Evolutionary conservation across 2,329 filamentous ascomycete species (phyloP).

Genomic region (Neurospora sp.): DNA sequence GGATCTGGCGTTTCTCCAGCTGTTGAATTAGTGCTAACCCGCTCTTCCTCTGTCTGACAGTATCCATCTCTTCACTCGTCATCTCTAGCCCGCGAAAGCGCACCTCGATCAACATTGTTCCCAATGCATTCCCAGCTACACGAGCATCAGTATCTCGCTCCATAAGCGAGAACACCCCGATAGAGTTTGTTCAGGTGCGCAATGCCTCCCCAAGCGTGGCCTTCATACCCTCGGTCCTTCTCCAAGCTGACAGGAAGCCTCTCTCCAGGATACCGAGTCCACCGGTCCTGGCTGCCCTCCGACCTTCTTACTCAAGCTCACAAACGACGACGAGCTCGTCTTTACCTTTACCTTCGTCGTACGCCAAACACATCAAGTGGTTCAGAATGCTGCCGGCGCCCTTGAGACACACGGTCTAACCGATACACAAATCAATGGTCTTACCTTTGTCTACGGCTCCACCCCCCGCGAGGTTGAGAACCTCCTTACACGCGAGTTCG

Average conservation of each 20-base stretch:
- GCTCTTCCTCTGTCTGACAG: slow-evolving; percentile 34
- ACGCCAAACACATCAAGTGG: slow-evolving; percentile 34
- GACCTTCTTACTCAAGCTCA: slow-evolving; percentile 74
- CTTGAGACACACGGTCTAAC: slow-evolving; percentile 38
- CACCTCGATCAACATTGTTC: slow-evolving; percentile 64
- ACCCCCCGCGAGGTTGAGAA: slow-evolving; percentile 84
- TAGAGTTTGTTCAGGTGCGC: slow-evolving; percentile 85
- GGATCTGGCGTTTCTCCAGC: neutral
- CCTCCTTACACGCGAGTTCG: slow-evolving; percentile 87
- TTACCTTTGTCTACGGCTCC: slow-evolving; percentile 88
- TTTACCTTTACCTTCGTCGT: slow-evolving; percentile 91
- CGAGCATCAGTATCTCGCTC: slow-evolving; percentile 66
- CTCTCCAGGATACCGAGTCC: slow-evolving; percentile 64
- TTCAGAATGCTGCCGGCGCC: slow-evolving; percentile 34
- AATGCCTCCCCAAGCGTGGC: slow-evolving; percentile 13
- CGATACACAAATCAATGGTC: slow-evolving; percentile 74
- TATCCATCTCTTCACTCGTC: slow-evolving; percentile 75
- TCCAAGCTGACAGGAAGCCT: neutral
- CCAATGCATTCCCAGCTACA: slow-evolving; percentile 80
- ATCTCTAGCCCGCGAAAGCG: slow-evolving; percentile 73
- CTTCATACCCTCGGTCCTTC: neutral
- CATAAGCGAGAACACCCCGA: slow-evolving; percentile 58
- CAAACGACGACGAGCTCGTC: slow-evolving; percentile 82
- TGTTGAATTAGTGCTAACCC: slow-evolving; percentile 13
- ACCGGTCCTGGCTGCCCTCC: slow-evolving; percentile 40